phyloP scores from a whole-genome alignment of 2,329 filamentous ascomycete genomes.

The Drechslerella coelobrocha region DNA sequence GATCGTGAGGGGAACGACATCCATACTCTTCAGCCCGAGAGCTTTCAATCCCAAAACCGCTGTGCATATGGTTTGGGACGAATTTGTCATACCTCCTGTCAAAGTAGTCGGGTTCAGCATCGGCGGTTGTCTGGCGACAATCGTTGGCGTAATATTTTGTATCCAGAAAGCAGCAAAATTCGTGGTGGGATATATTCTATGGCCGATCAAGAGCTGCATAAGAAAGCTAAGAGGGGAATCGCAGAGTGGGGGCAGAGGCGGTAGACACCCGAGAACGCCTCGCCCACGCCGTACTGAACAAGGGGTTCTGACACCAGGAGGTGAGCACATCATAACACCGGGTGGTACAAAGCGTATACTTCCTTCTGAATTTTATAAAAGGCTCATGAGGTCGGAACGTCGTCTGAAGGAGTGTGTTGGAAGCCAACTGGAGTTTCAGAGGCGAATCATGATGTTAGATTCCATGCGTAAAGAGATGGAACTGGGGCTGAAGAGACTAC shows the following conservation, averaged over 20 bases:
- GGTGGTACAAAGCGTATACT: neutral
- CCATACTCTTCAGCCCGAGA: neutral
- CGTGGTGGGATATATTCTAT: too few relatives aligned
- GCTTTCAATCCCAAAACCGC: neutral
- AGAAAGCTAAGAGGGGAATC: neutral
- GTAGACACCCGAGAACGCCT: neutral
- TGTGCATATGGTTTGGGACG: neutral
- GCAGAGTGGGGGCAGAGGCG: too few relatives aligned
- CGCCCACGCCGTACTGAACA: too few relatives aligned
- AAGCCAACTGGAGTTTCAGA: neutral
- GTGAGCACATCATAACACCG: neutral
- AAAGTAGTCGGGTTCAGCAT: neutral
- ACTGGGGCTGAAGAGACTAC: neutral
- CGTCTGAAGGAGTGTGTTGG: neutral
- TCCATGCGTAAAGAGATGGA: neutral
- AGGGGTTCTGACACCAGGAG: neutral
- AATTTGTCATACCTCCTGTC: constrained; percentile 17
- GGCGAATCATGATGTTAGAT: neutral
- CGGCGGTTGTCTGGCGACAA: neutral
- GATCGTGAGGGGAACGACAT: neutral
- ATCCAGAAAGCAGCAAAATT: too few relatives aligned
- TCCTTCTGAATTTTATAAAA: neutral
- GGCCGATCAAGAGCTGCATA: neutral
- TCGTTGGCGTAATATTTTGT: neutral
- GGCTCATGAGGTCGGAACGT: neutral